These are phyloP conservation scores for Salix dunnii DNA, from an alignment of 345 rosid species.

Conservation along the genomic window DNA sequence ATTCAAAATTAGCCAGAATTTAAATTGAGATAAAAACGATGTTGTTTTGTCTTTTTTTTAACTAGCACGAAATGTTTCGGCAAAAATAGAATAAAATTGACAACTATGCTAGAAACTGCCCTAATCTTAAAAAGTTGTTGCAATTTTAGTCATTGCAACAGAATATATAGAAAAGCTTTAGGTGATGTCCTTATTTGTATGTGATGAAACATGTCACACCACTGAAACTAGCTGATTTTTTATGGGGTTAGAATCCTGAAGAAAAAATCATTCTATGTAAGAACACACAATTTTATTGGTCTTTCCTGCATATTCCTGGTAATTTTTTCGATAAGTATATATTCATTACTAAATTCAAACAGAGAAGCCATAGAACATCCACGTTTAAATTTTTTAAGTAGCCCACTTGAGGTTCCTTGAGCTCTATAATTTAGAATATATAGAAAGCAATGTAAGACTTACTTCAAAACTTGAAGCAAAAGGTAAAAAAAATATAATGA, in stretches of 20 bases:
- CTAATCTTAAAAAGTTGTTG: background rate
- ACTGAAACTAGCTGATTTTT: too few relatives aligned
- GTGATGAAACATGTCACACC: too few relatives aligned
- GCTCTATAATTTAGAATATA: background rate
- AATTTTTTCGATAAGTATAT: background rate
- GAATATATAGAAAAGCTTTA: background rate
- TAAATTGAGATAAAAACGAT: too few relatives aligned
- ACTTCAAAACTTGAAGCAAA: background rate
- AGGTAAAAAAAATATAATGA: background rate
- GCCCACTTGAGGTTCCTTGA: background rate
- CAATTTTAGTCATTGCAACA: background rate
- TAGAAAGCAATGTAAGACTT: too few relatives aligned
- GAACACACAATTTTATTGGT: background rate
- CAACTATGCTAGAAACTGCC: background rate
- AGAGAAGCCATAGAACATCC: background rate
- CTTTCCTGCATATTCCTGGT: background rate
- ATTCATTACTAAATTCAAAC: too few relatives aligned
- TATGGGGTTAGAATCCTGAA: background rate
- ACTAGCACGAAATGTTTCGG: too few relatives aligned
- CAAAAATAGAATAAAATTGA: too few relatives aligned
- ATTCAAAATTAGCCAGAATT: too few relatives aligned
- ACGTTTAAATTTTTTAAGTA: background rate
- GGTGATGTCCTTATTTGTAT: background rate
- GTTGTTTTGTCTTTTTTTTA: too few relatives aligned
- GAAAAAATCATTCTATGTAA: background rate